A percentile compares a stretch with the other conserved stretches of the same genome.
These are phyloP conservation scores for Psilocybe cyanescens DNA, from an alignment of 768 basidiomycete genomes.

Conservation along the genomic window DNA sequence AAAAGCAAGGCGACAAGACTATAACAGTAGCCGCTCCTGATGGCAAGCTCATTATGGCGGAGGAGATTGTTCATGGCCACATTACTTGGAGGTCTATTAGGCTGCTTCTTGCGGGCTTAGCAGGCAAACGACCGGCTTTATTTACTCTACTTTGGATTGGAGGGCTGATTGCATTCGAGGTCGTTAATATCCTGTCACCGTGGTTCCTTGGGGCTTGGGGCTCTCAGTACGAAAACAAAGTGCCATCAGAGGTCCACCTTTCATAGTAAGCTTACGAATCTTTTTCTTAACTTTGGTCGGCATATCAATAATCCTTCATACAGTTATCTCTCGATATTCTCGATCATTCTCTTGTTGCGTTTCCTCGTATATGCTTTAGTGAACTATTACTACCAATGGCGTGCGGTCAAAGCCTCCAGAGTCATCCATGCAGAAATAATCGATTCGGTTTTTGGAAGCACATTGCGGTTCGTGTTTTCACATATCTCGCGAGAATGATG, in stretches of 20 bases:
- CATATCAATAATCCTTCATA: constrained; percentile 3
- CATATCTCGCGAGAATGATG: not conserved
- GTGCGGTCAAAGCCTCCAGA: constrained; percentile 27
- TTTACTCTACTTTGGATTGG: constrained; percentile 35
- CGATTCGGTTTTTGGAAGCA: constrained; percentile 17
- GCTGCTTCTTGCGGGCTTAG: constrained; percentile 38
- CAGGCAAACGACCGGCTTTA: constrained; percentile 34
- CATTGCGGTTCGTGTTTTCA: constrained; percentile 11
- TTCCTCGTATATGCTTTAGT: constrained; percentile 12
- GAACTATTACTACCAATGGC: constrained; percentile 36
- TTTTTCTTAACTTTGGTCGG: not conserved
- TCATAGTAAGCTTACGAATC: constrained; percentile 34
- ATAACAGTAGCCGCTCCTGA: constrained; percentile 25
- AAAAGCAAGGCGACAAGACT: not conserved
- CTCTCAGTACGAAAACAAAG: constrained; percentile 40
- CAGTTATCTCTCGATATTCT: constrained; percentile 10
- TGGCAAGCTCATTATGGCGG: constrained; percentile 63
- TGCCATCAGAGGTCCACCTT: constrained; percentile 35
- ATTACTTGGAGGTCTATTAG: constrained; percentile 32
- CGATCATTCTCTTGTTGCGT: not conserved
- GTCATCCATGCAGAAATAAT: constrained; percentile 16
- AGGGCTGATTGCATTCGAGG: constrained; percentile 26
- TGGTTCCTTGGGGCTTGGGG: constrained; percentile 52
- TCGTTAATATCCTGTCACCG: constrained; percentile 31
- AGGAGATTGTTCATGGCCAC: constrained; percentile 54